Conservation (phyloP, 2,329 filamentous ascomycete genomes). For the Cladophialophora yegresii region DNA sequence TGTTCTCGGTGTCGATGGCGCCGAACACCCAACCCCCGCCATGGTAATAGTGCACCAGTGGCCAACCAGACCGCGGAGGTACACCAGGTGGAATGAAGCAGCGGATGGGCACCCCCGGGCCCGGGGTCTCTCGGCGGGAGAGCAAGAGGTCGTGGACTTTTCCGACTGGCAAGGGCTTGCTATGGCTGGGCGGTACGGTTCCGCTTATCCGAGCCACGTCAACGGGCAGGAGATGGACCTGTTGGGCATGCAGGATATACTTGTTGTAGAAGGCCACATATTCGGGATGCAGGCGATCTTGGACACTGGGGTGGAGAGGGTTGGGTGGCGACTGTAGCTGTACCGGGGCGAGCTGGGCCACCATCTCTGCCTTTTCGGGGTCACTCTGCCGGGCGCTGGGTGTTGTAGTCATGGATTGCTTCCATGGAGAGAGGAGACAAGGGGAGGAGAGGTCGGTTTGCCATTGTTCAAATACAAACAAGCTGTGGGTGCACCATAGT, state of each 20-base stretch:
- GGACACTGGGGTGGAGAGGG: slow-evolving; percentile 53
- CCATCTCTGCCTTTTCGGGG: slow-evolving; percentile 18
- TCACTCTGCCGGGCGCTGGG: neutral
- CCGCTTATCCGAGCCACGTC: slow-evolving; percentile 55
- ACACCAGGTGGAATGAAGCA: slow-evolving; percentile 55
- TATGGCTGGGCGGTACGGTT: slow-evolving; percentile 56
- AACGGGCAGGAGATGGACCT: slow-evolving; percentile 59
- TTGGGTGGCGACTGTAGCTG: slow-evolving; percentile 45
- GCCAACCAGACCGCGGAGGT: slow-evolving; percentile 51
- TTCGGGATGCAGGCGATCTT: slow-evolving; percentile 52
- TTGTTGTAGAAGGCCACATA: slow-evolving; percentile 58
- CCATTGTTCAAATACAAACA: slow-evolving; percentile 12
- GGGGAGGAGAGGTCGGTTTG: neutral
- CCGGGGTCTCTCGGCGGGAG: slow-evolving; percentile 49
- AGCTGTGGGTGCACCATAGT: neutral
- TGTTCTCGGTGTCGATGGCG: slow-evolving; percentile 61
- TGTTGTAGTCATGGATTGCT: slow-evolving; percentile 9
- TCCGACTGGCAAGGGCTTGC: slow-evolving; percentile 53
- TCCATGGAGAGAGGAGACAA: slow-evolving; percentile 8
- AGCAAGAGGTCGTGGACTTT: slow-evolving; percentile 51
- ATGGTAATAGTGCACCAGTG: slow-evolving; percentile 59
- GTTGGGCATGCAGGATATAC: slow-evolving; percentile 54
- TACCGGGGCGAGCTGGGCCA: slow-evolving; percentile 15
- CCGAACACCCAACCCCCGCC: slow-evolving; percentile 63
- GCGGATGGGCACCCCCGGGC: slow-evolving; percentile 52